Conservation (phyloP, 2,329 filamentous ascomycete species). For the Trichoderma hamatum region DNA sequence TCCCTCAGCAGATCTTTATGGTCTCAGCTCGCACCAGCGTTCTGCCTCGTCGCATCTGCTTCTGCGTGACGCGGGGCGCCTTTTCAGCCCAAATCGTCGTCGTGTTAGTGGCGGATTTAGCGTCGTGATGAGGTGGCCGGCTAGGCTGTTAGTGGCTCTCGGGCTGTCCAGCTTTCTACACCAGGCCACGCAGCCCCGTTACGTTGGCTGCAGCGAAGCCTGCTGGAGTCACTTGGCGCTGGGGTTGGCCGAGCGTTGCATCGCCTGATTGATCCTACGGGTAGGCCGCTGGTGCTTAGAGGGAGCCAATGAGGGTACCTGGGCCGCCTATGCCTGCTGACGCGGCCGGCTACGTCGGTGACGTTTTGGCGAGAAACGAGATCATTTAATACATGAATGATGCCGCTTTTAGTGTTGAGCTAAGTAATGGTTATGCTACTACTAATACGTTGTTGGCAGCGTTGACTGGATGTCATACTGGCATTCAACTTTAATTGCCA, state of each 20-base stretch:
- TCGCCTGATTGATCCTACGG: slow-evolving; percentile 7
- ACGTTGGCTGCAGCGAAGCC: slow-evolving; percentile 17
- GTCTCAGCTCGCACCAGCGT: neutral
- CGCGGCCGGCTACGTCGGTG: slow-evolving; percentile 15
- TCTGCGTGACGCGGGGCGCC: neutral
- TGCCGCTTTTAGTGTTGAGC: neutral
- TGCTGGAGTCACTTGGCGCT: neutral
- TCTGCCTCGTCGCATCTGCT: neutral
- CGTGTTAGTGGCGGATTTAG: neutral
- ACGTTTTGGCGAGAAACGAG: neutral
- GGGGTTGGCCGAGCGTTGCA: neutral
- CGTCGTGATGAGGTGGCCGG: neutral
- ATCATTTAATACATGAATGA: neutral
- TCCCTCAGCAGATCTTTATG: neutral
- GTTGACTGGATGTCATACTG: neutral
- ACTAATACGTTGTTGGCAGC: neutral
- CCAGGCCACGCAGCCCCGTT: slow-evolving; percentile 17
- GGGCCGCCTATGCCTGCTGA: slow-evolving; percentile 7
- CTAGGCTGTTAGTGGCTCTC: neutral
- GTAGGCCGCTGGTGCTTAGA: neutral
- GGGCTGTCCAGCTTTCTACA: neutral
- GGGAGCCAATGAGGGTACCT: slow-evolving; percentile 1
- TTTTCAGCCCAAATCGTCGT: neutral
- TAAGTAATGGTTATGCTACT: neutral
- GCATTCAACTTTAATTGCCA: neutral